Percentiles rank a stretch among this genome's conserved stretches.
These are phyloP conservation scores for Pedinophyceae sp. DNA, from an alignment of 139 green algal genomes.

Conservation along the genomic window DNA sequence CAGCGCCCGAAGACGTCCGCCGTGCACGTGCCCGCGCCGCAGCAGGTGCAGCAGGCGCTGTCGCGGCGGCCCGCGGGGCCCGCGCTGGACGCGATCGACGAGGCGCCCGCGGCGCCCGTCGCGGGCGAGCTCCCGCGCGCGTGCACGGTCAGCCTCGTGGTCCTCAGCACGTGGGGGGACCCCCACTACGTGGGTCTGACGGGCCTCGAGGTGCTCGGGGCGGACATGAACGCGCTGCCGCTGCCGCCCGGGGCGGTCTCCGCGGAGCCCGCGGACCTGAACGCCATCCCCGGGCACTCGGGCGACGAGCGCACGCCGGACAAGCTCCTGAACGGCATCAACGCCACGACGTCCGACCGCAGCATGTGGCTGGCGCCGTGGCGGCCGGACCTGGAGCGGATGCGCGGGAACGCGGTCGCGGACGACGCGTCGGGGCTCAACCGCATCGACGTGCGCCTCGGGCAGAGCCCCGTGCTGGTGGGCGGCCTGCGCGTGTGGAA, in stretches of 20 bases:
- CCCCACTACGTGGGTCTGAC: slow-evolving; percentile 22
- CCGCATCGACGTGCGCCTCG: no score
- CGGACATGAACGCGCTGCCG: slow-evolving; percentile 6
- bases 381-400: background rate
- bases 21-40: background rate
- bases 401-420: slow-evolving; percentile 1
- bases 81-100: background rate
- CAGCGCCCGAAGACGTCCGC: background rate
- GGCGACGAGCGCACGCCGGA: slow-evolving; percentile 19
- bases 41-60: no score
- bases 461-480: no score
- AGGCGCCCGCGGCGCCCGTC: no score
- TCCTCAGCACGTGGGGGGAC: slow-evolving; percentile 25
- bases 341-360: slow-evolving; percentile 11
- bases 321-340: slow-evolving; percentile 18
- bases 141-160: slow-evolving; percentile 9
- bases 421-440: slow-evolving; percentile 1
- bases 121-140: no score
- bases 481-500: slow-evolving; percentile 18
- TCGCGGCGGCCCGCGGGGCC: no score
- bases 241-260: background rate
- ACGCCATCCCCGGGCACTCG: slow-evolving; percentile 16
- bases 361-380: slow-evolving; percentile 20
- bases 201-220: slow-evolving; percentile 14
- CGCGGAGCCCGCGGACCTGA: slow-evolving; percentile 18